phyloP scores from a whole-genome alignment of 1,284 basidiomycete species.

The Boletus albobrunnescens region DNA sequence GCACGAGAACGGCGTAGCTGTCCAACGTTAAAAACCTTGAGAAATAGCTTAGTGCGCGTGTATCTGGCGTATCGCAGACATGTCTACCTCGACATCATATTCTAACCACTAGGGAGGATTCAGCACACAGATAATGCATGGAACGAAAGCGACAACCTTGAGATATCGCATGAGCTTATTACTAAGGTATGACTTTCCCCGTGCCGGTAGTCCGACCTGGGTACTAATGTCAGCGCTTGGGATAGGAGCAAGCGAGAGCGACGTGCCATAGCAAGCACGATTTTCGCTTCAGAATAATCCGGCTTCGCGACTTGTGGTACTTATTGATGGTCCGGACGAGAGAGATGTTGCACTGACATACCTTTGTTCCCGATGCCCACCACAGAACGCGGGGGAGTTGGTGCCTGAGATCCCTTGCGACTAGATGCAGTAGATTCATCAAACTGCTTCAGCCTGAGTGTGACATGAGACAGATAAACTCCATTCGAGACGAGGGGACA shows the following conservation, averaged over 20 bases:
- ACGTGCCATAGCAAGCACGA: slow-evolving; percentile 93
- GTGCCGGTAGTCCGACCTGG: slow-evolving; percentile 76
- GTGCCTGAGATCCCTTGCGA: slow-evolving; percentile 60
- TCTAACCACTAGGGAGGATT: slow-evolving; percentile 81
- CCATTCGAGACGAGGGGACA: not conserved
- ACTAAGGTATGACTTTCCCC: slow-evolving; percentile 82
- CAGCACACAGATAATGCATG: slow-evolving; percentile 7
- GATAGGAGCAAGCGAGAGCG: not conserved
- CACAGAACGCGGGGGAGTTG: slow-evolving; percentile 72
- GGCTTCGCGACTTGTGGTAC: slow-evolving; percentile 77
- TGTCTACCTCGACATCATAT: slow-evolving; percentile 85
- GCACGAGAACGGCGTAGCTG: slow-evolving; percentile 90
- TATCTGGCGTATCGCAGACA: not conserved
- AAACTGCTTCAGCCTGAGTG: slow-evolving; percentile 68
- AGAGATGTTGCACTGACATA: slow-evolving; percentile 25
- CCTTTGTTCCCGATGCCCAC: slow-evolving; percentile 82
- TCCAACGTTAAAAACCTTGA: slow-evolving; percentile 96
- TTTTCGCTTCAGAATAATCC: slow-evolving; percentile 97
- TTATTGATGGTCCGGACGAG: not conserved
- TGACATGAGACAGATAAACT: slow-evolving; percentile 1
- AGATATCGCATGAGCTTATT: slow-evolving; percentile 83
- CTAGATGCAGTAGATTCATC: slow-evolving; percentile 70
- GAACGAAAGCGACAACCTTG: slow-evolving; percentile 43
- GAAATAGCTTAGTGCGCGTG: slow-evolving; percentile 5
- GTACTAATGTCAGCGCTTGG: slow-evolving; percentile 1